These are phyloP conservation scores for Nadsonia fulvescens DNA, from an alignment of 805 yeast species.

Conservation along the genomic window DNA sequence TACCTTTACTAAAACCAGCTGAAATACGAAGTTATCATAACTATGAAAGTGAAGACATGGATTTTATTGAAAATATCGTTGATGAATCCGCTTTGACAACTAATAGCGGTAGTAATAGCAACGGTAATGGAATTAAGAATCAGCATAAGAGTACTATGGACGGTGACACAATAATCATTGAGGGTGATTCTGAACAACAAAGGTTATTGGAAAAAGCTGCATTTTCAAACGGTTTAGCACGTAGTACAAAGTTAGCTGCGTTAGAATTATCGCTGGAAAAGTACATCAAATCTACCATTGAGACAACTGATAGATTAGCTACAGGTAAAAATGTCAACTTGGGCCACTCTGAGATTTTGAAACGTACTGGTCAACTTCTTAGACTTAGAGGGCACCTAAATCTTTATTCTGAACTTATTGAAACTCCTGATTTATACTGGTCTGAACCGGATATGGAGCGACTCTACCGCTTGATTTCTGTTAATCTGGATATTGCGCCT, in stretches of 20 bases:
- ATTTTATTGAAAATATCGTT: constrained; percentile 34
- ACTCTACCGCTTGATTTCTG: constrained; percentile 54
- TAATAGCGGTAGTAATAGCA: constrained; percentile 1
- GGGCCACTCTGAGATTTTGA: constrained; percentile 34
- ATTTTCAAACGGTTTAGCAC: constrained; percentile 69
- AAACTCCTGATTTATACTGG: constrained; percentile 90
- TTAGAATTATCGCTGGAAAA: constrained; percentile 56
- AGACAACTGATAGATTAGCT: constrained; percentile 48
- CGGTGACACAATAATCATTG: constrained; percentile 58
- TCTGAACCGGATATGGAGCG: constrained; percentile 71
- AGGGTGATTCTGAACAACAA: constrained; percentile 28
- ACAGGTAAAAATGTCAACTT: constrained; percentile 35
- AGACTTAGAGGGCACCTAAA: constrained; percentile 68
- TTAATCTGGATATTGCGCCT: constrained; percentile 55
- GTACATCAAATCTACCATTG: constrained; percentile 44
- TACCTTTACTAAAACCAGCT: constrained; percentile 35
- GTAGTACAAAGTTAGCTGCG: constrained; percentile 73
- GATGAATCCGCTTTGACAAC: constrained; percentile 10
- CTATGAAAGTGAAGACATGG: constrained; percentile 75
- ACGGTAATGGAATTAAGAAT: constrained; percentile 3
- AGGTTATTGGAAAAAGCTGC: constrained; percentile 65
- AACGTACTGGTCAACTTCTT: constrained; percentile 56
- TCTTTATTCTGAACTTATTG: constrained; percentile 72
- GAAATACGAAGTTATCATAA: constrained; percentile 28
- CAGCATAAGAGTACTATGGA: constrained; percentile 27